Conservation (phyloP, 805 yeast genomes). For the Saturnispora bothae region DNA sequence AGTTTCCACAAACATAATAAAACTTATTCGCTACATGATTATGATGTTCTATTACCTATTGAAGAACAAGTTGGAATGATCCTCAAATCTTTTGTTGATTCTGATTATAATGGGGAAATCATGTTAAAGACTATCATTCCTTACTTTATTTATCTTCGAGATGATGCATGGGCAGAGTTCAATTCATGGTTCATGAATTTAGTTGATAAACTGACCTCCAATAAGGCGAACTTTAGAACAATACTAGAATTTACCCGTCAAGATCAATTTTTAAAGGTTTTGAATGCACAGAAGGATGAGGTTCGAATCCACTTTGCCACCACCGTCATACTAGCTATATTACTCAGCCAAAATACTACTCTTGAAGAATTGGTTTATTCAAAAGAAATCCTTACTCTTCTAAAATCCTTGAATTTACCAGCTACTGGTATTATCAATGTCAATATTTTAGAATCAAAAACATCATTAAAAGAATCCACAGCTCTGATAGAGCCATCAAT, state of each 20-base stretch:
- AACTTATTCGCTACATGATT: conserved; percentile 14
- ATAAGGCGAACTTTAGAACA: conserved; percentile 8
- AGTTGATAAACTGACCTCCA: conserved; percentile 10
- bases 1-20: conserved; percentile 12
- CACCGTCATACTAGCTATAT: conserved; percentile 16
- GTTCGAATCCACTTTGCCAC: conserved; percentile 13
- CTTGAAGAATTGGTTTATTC: conserved; percentile 18
- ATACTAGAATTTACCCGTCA: conserved; percentile 17
- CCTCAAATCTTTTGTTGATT: conserved; percentile 9
- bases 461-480: conserved; percentile 4
- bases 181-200: conserved; percentile 16
- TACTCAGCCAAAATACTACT: conserved; percentile 19
- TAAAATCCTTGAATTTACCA: conserved; percentile 11
- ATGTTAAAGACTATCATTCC: conserved; percentile 16
- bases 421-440: conserved; percentile 1
- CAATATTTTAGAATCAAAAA: not conserved
- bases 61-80: conserved; percentile 17
- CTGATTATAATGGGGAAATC: conserved; percentile 7
- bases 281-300: conserved; percentile 2
- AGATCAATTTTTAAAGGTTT: conserved; percentile 13
- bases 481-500: conserved; percentile 12
- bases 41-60: conserved; percentile 12
- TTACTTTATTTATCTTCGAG: conserved; percentile 10
- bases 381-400: conserved; percentile 19
- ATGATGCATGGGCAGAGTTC: conserved; percentile 13